Evolutionary conservation across 495 filamentous ascomycete species (phyloP).

Genomic region (Penicillium macrosclerotiorum): DNA sequence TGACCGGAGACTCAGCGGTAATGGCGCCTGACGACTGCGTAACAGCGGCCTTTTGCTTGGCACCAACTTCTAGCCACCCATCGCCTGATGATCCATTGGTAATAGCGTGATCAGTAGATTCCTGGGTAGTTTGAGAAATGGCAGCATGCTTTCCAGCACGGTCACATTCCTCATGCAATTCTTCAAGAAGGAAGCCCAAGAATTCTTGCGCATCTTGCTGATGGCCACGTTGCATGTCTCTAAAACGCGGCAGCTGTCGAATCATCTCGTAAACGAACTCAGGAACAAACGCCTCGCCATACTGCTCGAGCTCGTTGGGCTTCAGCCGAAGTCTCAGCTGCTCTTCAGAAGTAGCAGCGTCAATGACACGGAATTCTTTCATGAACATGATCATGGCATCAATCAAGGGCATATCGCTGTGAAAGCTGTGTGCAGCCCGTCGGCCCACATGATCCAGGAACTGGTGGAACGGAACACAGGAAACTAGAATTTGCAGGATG

Average conservation of each 20-base stretch:
- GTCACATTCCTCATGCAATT: slow-evolving; percentile 88
- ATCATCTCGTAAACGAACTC: slow-evolving; percentile 96
- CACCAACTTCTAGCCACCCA: slow-evolving; percentile 93
- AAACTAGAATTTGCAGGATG: slow-evolving; percentile 90
- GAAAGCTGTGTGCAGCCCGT: slow-evolving; percentile 83
- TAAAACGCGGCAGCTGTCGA: slow-evolving; percentile 77
- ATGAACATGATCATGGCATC: slow-evolving; percentile 98
- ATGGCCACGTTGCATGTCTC: slow-evolving; percentile 90
- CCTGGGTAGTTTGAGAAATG: slow-evolving; percentile 39
- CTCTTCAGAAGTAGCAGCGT: slow-evolving; percentile 71
- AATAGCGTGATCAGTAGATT: slow-evolving; percentile 29
- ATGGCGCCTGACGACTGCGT: slow-evolving; percentile 84
- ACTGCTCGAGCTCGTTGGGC: slow-evolving; percentile 79
- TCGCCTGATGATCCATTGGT: slow-evolving; percentile 30
- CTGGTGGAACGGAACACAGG: slow-evolving; percentile 89
- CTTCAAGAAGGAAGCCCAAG: slow-evolving; percentile 87
- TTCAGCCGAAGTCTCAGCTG: slow-evolving; percentile 72
- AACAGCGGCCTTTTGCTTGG: slow-evolving; percentile 80
- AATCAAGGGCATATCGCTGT: slow-evolving; percentile 88
- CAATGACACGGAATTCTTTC: slow-evolving; percentile 84
- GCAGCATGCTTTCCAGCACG: slow-evolving; percentile 63
- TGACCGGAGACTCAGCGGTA: slow-evolving; percentile 75
- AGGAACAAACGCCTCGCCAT: slow-evolving; percentile 87
- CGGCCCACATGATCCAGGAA: slow-evolving; percentile 87
- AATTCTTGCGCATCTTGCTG: slow-evolving; percentile 99